A percentile compares a stretch with the other conserved stretches of the same genome.
Evolutionary conservation across 2,329 filamentous ascomycete genomes (phyloP).

Genomic region (Colletotrichum sublineola): DNA sequence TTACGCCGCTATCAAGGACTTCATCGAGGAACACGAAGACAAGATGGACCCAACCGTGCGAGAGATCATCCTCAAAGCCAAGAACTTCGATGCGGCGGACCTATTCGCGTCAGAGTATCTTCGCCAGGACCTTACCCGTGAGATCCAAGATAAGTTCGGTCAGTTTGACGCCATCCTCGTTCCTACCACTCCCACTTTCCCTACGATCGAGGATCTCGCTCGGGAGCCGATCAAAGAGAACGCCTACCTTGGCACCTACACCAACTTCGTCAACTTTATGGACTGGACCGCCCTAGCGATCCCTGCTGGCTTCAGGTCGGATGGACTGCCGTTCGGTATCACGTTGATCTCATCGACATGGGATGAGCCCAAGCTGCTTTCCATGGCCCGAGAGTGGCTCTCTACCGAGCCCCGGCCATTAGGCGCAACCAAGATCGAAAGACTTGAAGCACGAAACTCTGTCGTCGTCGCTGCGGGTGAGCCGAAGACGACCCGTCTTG

Average conservation of each 20-base stretch:
- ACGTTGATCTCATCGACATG: conserved; percentile 54
- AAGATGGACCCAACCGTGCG: conserved; percentile 54
- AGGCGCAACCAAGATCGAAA: conserved; percentile 48
- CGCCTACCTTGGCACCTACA: conserved; percentile 67
- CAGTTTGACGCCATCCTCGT: conserved; percentile 65
- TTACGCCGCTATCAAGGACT: conserved; percentile 63
- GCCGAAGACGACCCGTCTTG: conserved; percentile 42
- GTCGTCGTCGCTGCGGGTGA: conserved; percentile 41
- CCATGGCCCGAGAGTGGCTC: conserved; percentile 49
- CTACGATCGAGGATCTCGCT: conserved; percentile 64
- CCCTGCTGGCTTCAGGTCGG: conserved; percentile 60
- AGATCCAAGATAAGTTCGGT: conserved; percentile 56
- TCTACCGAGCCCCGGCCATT: conserved; percentile 43
- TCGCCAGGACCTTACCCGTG: conserved; percentile 55
- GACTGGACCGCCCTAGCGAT: conserved; percentile 68
- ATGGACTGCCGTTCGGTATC: conserved; percentile 55
- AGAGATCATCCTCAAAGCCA: conserved; percentile 54
- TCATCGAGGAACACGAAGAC: conserved; percentile 55
- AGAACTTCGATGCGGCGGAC: conserved; percentile 59
- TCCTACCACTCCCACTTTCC: conserved; percentile 67
- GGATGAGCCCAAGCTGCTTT: conserved; percentile 51
- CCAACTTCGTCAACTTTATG: conserved; percentile 72
- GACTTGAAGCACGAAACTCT: conserved; percentile 22
- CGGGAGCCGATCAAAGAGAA: conserved; percentile 67
- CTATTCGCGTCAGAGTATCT: conserved; percentile 58